Conservation (phyloP, 2,329 filamentous ascomycete genomes). For the Ilyonectria mors-panacis region DNA sequence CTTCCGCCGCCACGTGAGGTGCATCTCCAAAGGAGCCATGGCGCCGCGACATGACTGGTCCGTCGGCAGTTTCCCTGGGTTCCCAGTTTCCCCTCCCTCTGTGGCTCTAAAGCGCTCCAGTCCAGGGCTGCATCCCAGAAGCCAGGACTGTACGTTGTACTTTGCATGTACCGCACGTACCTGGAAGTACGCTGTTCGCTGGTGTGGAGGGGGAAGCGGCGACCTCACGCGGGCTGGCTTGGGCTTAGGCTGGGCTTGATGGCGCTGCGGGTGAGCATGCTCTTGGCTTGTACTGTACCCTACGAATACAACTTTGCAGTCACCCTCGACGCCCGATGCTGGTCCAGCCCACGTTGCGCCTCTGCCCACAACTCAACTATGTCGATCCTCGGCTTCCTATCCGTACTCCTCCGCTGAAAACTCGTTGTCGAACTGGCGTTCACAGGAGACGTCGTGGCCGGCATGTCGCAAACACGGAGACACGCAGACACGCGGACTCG, state of each 20-base stretch:
- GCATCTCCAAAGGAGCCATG: conserved; percentile 35
- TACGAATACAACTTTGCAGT: background rate
- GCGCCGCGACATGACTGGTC: conserved; percentile 37
- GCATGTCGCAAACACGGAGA: conserved; percentile 6
- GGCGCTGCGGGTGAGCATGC: background rate
- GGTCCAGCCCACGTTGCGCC: background rate
- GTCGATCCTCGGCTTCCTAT: conserved; percentile 10
- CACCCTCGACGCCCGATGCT: background rate
- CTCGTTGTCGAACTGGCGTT: conserved; percentile 9
- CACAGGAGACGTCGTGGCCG: background rate
- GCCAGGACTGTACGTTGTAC: background rate
- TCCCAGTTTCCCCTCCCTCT: conserved; percentile 19
- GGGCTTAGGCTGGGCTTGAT: background rate
- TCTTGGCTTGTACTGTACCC: background rate
- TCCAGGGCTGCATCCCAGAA: background rate
- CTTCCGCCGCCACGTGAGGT: conserved; percentile 54
- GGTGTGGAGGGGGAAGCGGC: background rate
- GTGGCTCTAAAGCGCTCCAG: conserved; percentile 2
- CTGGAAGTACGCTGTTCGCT: background rate
- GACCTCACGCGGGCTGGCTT: background rate
- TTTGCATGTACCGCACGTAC: background rate
- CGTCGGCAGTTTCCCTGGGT: conserved; percentile 28
- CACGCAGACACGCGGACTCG: conserved; percentile 3
- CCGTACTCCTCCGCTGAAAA: conserved; percentile 1
- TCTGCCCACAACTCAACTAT: conserved; percentile 3